Conservation (phyloP, 331 rosid species). For the Rosa hybrid region DNA sequence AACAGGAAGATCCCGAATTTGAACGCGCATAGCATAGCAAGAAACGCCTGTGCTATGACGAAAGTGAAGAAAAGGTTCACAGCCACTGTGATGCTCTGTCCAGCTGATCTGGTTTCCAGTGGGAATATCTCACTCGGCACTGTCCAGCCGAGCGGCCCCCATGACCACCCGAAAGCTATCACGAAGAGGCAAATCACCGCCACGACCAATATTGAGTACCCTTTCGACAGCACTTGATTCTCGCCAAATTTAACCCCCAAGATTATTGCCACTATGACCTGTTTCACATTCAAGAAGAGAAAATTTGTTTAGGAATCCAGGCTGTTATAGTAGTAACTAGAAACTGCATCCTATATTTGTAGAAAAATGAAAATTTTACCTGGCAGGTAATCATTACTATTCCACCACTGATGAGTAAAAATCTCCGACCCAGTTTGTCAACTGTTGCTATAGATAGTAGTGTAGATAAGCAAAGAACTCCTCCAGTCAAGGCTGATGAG, state of each 20-base stretch:
- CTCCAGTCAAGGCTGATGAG: conserved; percentile 91
- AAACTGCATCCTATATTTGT: neutral
- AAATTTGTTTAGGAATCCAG: neutral
- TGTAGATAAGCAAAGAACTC: conserved; percentile 77
- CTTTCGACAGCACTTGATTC: conserved; percentile 53
- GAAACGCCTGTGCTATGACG: conserved; percentile 70
- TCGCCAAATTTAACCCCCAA: conserved; percentile 67
- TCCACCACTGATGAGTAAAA: conserved; percentile 81
- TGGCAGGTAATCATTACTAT: conserved; percentile 80
- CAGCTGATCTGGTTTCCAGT: conserved; percentile 73
- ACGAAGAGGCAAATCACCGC: conserved; percentile 68
- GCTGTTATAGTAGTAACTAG: neutral
- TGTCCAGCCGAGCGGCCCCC: conserved; percentile 97
- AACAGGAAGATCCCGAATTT: conserved; percentile 83
- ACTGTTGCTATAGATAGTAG: conserved; percentile 82
- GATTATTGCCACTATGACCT: conserved; percentile 74
- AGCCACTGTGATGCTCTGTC: conserved; percentile 86
- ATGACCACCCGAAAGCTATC: conserved; percentile 83
- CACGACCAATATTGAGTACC: conserved; percentile 60
- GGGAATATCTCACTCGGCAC: conserved; percentile 92
- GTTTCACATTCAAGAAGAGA: conserved; percentile 30
- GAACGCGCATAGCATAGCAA: conserved; percentile 62
- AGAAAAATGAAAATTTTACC: conserved; percentile 40
- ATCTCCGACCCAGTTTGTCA: conserved; percentile 70
- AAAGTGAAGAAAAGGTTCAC: conserved; percentile 85